Evolutionary conservation across 441 rosid genomes (phyloP).

Genomic region (Gossypium davidsonii): DNA sequence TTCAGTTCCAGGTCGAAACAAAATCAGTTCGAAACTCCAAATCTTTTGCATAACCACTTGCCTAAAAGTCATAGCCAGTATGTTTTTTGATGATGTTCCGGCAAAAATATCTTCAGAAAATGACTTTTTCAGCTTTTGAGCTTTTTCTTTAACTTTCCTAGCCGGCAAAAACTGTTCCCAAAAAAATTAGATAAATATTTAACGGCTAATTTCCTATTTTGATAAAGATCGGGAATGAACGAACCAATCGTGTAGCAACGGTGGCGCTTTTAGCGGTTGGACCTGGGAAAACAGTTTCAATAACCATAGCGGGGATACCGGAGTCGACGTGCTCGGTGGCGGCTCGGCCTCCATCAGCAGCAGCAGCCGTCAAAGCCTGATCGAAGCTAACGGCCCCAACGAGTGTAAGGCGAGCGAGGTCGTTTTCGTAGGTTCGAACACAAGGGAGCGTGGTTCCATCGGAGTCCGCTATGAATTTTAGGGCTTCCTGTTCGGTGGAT

Average conservation of each 20-base stretch:
- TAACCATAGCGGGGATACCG: slow-evolving; percentile 62
- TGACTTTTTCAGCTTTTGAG: slow-evolving; percentile 41
- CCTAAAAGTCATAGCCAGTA: slow-evolving; percentile 84
- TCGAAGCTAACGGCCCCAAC: slow-evolving; percentile 65
- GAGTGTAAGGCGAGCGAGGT: slow-evolving; percentile 57
- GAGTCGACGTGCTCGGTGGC: slow-evolving; percentile 61
- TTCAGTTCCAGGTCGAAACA: slow-evolving; percentile 60
- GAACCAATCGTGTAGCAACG: slow-evolving; percentile 69
- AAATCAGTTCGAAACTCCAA: slow-evolving; percentile 63
- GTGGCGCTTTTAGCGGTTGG: slow-evolving; percentile 50
- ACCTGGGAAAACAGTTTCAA: slow-evolving; percentile 77
- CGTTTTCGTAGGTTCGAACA: slow-evolving; percentile 71
- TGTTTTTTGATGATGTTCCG: slow-evolving; percentile 40
- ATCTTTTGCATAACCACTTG: slow-evolving; percentile 75
- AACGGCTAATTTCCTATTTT: not conserved
- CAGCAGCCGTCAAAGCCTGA: slow-evolving; percentile 87
- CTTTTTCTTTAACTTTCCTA: slow-evolving; percentile 64
- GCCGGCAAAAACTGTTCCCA: slow-evolving; percentile 70
- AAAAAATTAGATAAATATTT: slow-evolving; percentile 5
- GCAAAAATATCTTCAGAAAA: slow-evolving; percentile 37
- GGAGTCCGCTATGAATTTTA: slow-evolving; percentile 56
- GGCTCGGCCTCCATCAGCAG: slow-evolving; percentile 82
- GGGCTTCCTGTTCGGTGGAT: slow-evolving; percentile 47
- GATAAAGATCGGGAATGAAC: slow-evolving; percentile 12
- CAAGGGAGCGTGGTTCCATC: slow-evolving; percentile 58